Conservation (phyloP, 1,139 yeast species). For the Saccharomycopsis hybrid region DNA sequence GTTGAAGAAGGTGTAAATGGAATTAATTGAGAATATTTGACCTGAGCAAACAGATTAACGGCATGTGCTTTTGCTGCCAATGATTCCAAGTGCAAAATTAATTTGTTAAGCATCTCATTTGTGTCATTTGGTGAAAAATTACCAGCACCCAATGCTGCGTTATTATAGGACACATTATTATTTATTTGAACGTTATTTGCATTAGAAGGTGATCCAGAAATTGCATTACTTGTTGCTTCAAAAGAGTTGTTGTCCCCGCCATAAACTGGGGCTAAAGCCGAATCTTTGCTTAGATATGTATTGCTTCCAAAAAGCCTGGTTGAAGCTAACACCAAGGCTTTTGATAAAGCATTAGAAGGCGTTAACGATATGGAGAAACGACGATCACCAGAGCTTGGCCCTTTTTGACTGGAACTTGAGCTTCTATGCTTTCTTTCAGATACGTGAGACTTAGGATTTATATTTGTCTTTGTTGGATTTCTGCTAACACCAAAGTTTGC, state of each 20-base stretch:
- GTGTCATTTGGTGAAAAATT: too few relatives aligned
- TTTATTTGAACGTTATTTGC: slow-evolving; percentile 22
- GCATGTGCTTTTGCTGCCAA: slow-evolving; percentile 89
- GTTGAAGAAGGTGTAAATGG: slow-evolving; percentile 61
- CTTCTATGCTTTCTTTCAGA: slow-evolving; percentile 25
- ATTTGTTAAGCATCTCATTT: slow-evolving; percentile 18
- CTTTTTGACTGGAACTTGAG: slow-evolving; percentile 34
- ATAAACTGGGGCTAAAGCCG: background rate
- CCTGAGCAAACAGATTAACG: slow-evolving; percentile 82
- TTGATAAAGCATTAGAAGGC: slow-evolving; percentile 83
- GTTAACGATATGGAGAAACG: slow-evolving; percentile 65
- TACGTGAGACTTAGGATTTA: background rate
- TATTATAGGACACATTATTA: background rate
- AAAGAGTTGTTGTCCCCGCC: background rate
- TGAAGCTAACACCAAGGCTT: slow-evolving; percentile 84
- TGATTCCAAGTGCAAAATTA: slow-evolving; percentile 55
- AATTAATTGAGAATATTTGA: slow-evolving; percentile 75
- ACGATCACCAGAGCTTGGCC: slow-evolving; percentile 49
- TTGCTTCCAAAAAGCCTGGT: slow-evolving; percentile 70
- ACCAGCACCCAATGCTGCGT: background rate
- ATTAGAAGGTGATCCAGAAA: background rate
- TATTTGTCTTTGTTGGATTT: background rate
- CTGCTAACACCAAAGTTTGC: slow-evolving; percentile 51
- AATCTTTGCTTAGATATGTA: slow-evolving; percentile 12
- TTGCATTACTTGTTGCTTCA: background rate